Evolutionary conservation across 1,284 basidiomycete genomes (phyloP).

Genomic region (Melampsora larici-populina): DNA sequence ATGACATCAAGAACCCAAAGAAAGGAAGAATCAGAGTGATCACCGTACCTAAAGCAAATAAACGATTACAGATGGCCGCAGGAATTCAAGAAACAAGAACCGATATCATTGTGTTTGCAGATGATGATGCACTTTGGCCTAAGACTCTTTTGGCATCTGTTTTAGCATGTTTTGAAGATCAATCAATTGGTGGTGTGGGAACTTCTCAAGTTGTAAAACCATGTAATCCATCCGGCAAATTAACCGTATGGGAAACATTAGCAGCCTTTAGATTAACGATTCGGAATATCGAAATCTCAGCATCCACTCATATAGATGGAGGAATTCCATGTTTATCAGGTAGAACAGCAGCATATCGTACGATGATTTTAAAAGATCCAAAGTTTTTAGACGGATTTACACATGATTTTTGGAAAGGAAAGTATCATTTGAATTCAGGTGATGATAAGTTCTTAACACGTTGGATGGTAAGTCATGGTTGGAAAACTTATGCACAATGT

Average conservation of each 20-base stretch:
- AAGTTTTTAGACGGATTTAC: slow-evolving; percentile 87
- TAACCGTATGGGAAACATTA: slow-evolving; percentile 90
- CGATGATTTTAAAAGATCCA: slow-evolving; percentile 86
- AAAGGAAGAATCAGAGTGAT: slow-evolving; percentile 68
- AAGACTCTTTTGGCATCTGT: slow-evolving; percentile 76
- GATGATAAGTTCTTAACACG: slow-evolving; percentile 93
- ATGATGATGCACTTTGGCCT: slow-evolving; percentile 93
- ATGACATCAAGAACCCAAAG: slow-evolving; percentile 56
- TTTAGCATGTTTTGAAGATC: slow-evolving; percentile 87
- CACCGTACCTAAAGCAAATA: slow-evolving; percentile 87
- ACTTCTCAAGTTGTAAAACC: slow-evolving; percentile 84
- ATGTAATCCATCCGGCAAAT: slow-evolving; percentile 60
- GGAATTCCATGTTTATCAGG: slow-evolving; percentile 86
- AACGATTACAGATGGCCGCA: slow-evolving; percentile 84
- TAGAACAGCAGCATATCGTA: slow-evolving; percentile 84
- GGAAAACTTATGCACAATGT: slow-evolving; percentile 86
- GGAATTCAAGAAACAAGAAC: slow-evolving; percentile 82
- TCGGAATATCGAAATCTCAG: slow-evolving; percentile 84
- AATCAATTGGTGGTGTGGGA: slow-evolving; percentile 83
- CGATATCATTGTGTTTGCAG: slow-evolving; percentile 91
- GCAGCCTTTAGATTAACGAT: slow-evolving; percentile 86
- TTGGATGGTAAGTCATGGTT: slow-evolving; percentile 91
- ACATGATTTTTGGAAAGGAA: slow-evolving; percentile 85
- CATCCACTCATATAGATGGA: slow-evolving; percentile 84
- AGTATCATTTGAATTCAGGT: slow-evolving; percentile 85